A percentile compares a stretch with the other conserved stretches of the same genome.
Evolutionary conservation across 352 stramenopile genomes (phyloP).

Genomic region (Globisporangium irregulare): DNA sequence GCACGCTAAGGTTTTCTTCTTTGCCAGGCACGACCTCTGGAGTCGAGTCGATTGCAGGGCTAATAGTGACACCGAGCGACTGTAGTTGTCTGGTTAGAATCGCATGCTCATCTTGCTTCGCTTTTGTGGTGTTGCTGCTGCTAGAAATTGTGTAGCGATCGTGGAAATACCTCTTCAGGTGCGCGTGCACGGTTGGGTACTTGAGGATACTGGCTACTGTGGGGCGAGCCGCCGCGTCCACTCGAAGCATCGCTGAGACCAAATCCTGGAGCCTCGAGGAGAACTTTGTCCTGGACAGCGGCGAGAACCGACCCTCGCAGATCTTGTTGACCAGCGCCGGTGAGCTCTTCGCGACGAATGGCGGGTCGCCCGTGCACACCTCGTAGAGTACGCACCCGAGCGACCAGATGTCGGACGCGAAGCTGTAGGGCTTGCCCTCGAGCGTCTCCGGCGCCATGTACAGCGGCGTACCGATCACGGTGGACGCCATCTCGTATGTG

Average conservation of each 20-base stretch:
- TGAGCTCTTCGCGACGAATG: constrained; percentile 49
- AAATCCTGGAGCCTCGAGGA: constrained; percentile 32
- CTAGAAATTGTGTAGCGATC: constrained; percentile 20
- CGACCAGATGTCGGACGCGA: constrained; percentile 85
- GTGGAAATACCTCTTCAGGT: constrained; percentile 35
- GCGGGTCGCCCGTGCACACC: constrained; percentile 59
- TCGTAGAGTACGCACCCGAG: constrained; percentile 88
- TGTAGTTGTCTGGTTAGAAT: constrained; percentile 28
- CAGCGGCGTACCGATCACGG: constrained; percentile 86
- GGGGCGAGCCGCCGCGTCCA: constrained; percentile 30
- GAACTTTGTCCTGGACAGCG: constrained; percentile 30
- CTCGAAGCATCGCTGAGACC: constrained; percentile 36
- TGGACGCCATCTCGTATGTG: constrained; percentile 47
- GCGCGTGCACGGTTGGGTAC: constrained; percentile 22
- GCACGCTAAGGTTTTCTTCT: background rate
- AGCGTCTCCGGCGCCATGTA: constrained; percentile 90
- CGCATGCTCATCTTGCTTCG: constrained; percentile 16
- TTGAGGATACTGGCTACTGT: constrained; percentile 32
- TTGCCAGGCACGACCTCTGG: background rate
- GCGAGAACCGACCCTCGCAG: constrained; percentile 34
- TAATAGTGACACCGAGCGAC: constrained; percentile 19
- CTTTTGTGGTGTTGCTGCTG: background rate
- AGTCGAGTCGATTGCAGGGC: background rate
- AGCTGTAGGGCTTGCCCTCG: constrained; percentile 74
- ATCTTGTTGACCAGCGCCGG: constrained; percentile 59